Evolutionary conservation across 2,329 filamentous ascomycete genomes (phyloP).

Genomic region (Beauveria sp.): DNA sequence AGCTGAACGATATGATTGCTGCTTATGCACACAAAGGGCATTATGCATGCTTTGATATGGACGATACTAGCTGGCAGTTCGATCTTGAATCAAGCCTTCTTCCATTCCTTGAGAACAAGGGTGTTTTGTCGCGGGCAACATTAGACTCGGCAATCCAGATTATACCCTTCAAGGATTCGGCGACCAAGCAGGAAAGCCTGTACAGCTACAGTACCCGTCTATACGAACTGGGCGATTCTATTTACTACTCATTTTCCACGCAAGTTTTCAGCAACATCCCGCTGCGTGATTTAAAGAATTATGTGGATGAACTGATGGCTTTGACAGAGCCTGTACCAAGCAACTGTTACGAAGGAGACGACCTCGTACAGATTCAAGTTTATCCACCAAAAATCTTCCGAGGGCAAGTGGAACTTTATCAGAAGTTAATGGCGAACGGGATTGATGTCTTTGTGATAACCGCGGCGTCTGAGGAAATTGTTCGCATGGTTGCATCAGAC

Average conservation of each 20-base stretch:
- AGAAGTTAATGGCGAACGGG: constrained; percentile 35
- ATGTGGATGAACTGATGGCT: constrained; percentile 40
- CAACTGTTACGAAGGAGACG: constrained; percentile 28
- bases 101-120: constrained; percentile 34
- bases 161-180: constrained; percentile 34
- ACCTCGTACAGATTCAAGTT: constrained; percentile 22
- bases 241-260: constrained; percentile 37
- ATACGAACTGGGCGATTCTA: constrained; percentile 31
- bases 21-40: constrained; percentile 29
- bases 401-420: constrained; percentile 36
- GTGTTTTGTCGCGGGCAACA: constrained; percentile 31
- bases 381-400: constrained; percentile 29
- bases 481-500: constrained; percentile 37
- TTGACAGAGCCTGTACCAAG: constrained; percentile 28
- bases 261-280: constrained; percentile 35
- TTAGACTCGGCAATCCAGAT: constrained; percentile 32
- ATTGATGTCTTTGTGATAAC: constrained; percentile 37
- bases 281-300: constrained; percentile 36
- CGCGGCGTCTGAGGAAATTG: constrained; percentile 35
- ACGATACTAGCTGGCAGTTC: constrained; percentile 35
- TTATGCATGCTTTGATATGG: constrained; percentile 37
- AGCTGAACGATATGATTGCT: constrained; percentile 30
- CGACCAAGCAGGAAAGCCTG: constrained; percentile 30
- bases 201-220: constrained; percentile 39
- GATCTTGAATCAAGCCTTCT: constrained; percentile 37